phyloP scores from a whole-genome alignment of 805 yeast species.

The Saturnispora besseyi region DNA sequence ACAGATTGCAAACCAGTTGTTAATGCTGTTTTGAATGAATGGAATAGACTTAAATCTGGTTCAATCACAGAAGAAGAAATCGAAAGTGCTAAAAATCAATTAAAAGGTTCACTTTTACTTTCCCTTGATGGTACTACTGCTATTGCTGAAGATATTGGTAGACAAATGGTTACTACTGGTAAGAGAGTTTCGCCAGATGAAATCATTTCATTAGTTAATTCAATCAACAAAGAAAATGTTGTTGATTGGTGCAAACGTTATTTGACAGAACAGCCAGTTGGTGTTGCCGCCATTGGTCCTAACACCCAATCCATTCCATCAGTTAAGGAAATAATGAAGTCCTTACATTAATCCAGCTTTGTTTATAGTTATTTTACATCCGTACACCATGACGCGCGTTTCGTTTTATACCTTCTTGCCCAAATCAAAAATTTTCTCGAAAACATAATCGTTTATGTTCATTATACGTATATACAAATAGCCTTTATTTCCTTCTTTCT shows the following conservation, averaged over 20 bases:
- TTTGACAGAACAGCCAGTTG: conserved; percentile 38
- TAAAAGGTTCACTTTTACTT: conserved; percentile 82
- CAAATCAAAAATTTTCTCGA: neutral
- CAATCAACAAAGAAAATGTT: conserved; percentile 70
- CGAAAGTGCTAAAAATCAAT: conserved; percentile 87
- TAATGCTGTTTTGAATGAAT: conserved; percentile 72
- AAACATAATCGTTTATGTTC: neutral
- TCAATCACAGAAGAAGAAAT: conserved; percentile 74
- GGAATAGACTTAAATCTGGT: conserved; percentile 82
- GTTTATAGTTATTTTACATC: neutral
- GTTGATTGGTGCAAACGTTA: conserved; percentile 65
- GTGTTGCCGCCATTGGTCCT: conserved; percentile 5
- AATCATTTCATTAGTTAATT: conserved; percentile 65
- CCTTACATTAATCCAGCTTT: neutral
- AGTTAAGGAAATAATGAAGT: neutral
- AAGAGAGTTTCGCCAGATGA: conserved; percentile 63
- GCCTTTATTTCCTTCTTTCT: neutral
- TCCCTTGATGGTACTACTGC: conserved; percentile 94
- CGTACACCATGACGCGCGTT: neutral
- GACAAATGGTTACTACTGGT: conserved; percentile 95
- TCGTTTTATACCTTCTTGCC: neutral
- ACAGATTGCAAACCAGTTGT: conserved; percentile 58
- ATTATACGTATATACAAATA: neutral
- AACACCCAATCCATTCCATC: conserved; percentile 3
- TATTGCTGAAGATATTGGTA: conserved; percentile 94